phyloP scores from a whole-genome alignment of 768 basidiomycete genomes.

The Lactarius trivialis region DNA sequence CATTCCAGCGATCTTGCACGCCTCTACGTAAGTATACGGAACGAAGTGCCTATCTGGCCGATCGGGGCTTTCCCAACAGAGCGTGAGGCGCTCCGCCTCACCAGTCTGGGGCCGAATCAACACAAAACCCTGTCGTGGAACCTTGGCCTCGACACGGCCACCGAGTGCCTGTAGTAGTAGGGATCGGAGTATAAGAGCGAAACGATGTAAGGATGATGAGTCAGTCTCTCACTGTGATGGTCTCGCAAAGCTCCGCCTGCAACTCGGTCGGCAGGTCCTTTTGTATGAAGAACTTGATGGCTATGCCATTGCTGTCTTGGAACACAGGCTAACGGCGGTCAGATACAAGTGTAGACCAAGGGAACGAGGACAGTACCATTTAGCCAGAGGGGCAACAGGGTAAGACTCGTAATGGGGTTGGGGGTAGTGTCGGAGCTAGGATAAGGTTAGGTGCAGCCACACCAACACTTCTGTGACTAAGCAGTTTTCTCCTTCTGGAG shows the following conservation, averaged over 20 bases:
- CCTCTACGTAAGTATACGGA: slow-evolving; percentile 74
- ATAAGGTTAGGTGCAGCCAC: slow-evolving; percentile 26
- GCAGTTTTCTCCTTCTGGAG: too few species aligned
- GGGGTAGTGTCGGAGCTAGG: slow-evolving; percentile 25
- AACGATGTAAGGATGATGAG: not conserved
- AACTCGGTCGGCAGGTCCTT: slow-evolving; percentile 65
- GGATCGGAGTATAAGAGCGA: not conserved
- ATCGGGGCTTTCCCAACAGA: slow-evolving; percentile 64
- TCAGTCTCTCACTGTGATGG: slow-evolving; percentile 49
- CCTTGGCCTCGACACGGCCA: slow-evolving; percentile 70
- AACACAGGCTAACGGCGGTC: slow-evolving; percentile 51
- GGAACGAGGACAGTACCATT: slow-evolving; percentile 17
- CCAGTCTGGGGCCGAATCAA: slow-evolving; percentile 60
- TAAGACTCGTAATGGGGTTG: slow-evolving; percentile 26
- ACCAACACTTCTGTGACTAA: not conserved
- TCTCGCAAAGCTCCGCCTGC: slow-evolving; percentile 67
- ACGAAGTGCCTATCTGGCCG: slow-evolving; percentile 74
- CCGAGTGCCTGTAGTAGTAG: slow-evolving; percentile 61
- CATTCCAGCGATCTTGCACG: slow-evolving; percentile 75
- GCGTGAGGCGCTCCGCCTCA: slow-evolving; percentile 68
- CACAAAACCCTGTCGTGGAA: slow-evolving; percentile 70
- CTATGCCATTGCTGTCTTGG: slow-evolving; percentile 57
- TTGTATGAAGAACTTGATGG: slow-evolving; percentile 80
- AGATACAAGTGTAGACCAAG: not conserved
- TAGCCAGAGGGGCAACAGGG: not conserved